These are phyloP conservation scores for Thraustotheca clavata DNA, from an alignment of 352 stramenopile genomes.

Conservation along the genomic window DNA sequence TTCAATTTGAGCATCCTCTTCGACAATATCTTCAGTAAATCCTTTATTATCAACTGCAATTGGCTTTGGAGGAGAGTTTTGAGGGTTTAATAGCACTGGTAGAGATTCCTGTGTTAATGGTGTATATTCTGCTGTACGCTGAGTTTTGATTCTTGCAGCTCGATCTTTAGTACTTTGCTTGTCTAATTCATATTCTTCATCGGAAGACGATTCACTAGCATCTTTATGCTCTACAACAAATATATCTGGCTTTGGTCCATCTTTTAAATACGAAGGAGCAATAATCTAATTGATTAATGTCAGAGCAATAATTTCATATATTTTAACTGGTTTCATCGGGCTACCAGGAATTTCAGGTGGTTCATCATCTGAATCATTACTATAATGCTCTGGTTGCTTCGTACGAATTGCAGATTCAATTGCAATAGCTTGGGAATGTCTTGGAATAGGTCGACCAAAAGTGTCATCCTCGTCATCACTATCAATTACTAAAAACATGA, in stretches of 20 bases:
- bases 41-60: background rate
- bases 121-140: too few relatives aligned
- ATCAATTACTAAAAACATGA: background rate
- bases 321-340: conserved; percentile 32
- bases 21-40: conserved; percentile 12
- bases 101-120: too few relatives aligned
- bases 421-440: background rate
- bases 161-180: conserved; percentile 40
- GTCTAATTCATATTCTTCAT: conserved; percentile 49
- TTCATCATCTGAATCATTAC: conserved; percentile 27
- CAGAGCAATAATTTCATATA: conserved; percentile 13
- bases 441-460: background rate
- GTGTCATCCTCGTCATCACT: background rate
- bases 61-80: background rate
- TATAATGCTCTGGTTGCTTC: background rate
- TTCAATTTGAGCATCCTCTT: conserved; percentile 14
- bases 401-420: background rate
- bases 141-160: too few relatives aligned
- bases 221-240: background rate
- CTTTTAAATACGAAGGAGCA: background rate
- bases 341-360: conserved; percentile 65
- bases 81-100: too few relatives aligned
- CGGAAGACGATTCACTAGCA: conserved; percentile 25
- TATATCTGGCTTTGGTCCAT: background rate
- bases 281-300: conserved; percentile 1